Evolutionary conservation across 345 rosid genomes (phyloP), one percentile per base, ranked within the genome.

Genomic region (Aquilaria malaccensis): DNA sequence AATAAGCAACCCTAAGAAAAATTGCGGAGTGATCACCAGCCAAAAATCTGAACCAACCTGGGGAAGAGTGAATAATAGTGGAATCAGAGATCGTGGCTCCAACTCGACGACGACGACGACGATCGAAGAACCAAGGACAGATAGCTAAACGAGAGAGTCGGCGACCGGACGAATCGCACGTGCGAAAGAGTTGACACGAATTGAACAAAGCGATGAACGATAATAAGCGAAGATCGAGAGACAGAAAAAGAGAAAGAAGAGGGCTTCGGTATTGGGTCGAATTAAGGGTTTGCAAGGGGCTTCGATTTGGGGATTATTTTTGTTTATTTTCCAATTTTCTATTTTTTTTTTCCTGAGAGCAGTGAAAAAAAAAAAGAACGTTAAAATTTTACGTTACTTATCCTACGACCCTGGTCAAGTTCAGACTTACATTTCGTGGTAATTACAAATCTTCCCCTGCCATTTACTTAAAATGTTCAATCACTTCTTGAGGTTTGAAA

Each of bases 21-120:
- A 37, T 37, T 64, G 11, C 12, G 22, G 11, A 30, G 50, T 48
- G 41, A 56, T 30, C 6, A 57, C 22, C 37, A 29, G 29, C 6
- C 22, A 13, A 57, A 58, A 65, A 55, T 62, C 51, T 65, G 56
- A 33, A 56, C 52, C 51, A 66, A 66, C 69, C 62, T 48, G 62
- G 10, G 22, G 50, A 0, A 29, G 29, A 50, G 30, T 52, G 50
- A 12, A 65, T 65, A 49, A 49, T 32, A 49, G 49, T 9, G 48
- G 49, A 65, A 57, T 53, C 12, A 30, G 56, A 55, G 51, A 50
- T 58, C 56, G 43, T 54, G 56, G 56, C 62, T 56, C 50, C 55
- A 30, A 1, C 59, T 55, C 55, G 33, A 64, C 37, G 32, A 47
- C 22, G 55, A 29, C 13, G 56, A 33, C 50, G 61, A 58, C 14